Conservation (phyloP, 768 basidiomycete species). For the button mushroom (Agaricus bisporus) region DNA sequence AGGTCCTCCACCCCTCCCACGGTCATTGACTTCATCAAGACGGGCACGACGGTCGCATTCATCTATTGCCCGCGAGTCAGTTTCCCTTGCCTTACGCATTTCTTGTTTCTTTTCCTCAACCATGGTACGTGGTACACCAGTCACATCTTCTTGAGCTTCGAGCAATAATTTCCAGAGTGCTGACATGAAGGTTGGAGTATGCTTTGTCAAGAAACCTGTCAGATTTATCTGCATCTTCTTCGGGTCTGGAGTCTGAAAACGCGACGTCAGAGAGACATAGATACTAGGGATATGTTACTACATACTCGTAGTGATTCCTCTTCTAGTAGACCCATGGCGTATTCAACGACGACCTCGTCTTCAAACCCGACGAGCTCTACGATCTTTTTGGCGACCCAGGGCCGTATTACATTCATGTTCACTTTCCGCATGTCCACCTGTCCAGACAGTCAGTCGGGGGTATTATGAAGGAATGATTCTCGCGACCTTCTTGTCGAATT, state of each 20-base stretch:
- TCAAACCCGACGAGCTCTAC: constrained; percentile 89
- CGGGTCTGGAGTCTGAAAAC: constrained; percentile 74
- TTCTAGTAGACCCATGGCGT: constrained; percentile 91
- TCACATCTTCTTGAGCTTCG: constrained; percentile 84
- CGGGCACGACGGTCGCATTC: constrained; percentile 66
- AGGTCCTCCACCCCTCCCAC: constrained; percentile 47
- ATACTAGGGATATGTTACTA: neutral
- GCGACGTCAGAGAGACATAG: neutral
- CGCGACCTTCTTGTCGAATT: constrained; percentile 80
- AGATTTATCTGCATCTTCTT: constrained; percentile 94
- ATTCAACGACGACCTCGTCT: constrained; percentile 96
- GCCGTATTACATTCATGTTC: constrained; percentile 84
- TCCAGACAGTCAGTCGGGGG: neutral
- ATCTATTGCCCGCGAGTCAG: constrained; percentile 58
- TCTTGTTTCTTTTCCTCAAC: constrained; percentile 92
- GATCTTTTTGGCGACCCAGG: constrained; percentile 94
- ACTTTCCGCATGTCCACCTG: constrained; percentile 96
- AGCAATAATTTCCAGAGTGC: constrained; percentile 88
- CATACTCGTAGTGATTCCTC: constrained; percentile 78
- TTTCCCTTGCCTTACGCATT: constrained; percentile 64
- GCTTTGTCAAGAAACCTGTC: constrained; percentile 86
- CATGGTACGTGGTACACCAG: constrained; percentile 86
- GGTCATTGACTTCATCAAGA: constrained; percentile 59
- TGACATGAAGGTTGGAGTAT: constrained; percentile 83
- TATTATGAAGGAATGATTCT: neutral